Percentiles rank a stretch among this genome's conserved stretches.
Evolutionary conservation across 2,329 filamentous ascomycete species (phyloP).

Genomic region (Myriosclerotinia scirpicola): DNA sequence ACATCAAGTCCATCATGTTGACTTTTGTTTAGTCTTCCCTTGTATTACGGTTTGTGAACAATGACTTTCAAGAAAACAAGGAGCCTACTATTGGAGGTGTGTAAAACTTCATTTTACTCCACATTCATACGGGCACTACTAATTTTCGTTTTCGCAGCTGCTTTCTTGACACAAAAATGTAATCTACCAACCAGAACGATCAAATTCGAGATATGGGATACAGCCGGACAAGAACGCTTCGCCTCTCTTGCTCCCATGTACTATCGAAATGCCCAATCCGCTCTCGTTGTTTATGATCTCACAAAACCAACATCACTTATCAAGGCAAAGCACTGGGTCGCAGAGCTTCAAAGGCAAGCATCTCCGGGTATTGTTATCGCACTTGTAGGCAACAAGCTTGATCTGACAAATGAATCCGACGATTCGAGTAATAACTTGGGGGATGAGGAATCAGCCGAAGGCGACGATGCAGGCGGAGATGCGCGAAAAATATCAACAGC

Average conservation of each 20-base stretch:
- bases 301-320: constrained; percentile 93
- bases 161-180: constrained; percentile 98
- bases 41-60: constrained; percentile 97
- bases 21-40: constrained; percentile 72
- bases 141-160: constrained; percentile 56
- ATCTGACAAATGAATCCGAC: constrained; percentile 68
- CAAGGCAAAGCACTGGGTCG: constrained; percentile 99
- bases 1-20: constrained; percentile 21
- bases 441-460: constrained; percentile 48
- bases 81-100: constrained; percentile 97
- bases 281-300: constrained; percentile 96
- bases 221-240: constrained; percentile 95
- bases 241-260: constrained; percentile 98
- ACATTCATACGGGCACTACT: not conserved
- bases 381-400: constrained; percentile 94
- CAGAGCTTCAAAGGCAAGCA: constrained; percentile 93
- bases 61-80: constrained; percentile 99
- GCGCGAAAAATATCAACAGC: constrained; percentile 87
- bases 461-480: constrained; percentile 65
- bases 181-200: constrained; percentile 90
- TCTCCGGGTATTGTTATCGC: constrained; percentile 96
- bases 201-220: constrained; percentile 98
- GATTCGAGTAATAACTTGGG: constrained; percentile 51
- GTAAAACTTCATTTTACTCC: constrained; percentile 32
- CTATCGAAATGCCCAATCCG: constrained; percentile 97